These are phyloP conservation scores for Vaccinium darrowii DNA, from an alignment of 148 eudicot genomes.

Conservation along the genomic window DNA sequence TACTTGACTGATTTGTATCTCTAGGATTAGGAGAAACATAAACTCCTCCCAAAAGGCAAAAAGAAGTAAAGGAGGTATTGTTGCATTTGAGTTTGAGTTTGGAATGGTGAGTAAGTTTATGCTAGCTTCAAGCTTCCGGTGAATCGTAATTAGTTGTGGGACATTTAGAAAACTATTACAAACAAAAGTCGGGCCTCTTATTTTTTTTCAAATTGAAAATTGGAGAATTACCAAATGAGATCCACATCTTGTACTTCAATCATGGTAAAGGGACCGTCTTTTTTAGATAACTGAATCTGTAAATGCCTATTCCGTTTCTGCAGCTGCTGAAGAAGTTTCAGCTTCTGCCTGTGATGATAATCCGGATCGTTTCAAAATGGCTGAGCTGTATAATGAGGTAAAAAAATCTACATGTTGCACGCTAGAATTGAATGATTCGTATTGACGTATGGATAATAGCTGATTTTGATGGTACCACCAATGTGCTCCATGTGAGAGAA, in stretches of 20 bases:
- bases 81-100: slow-evolving; percentile 3
- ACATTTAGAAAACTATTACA: not conserved
- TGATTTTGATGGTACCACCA: not conserved
- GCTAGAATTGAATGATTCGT: not conserved
- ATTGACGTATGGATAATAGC: not conserved
- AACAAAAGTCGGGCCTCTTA: not conserved
- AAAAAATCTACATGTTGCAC: not conserved
- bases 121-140: not conserved
- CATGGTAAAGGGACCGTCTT: not conserved
- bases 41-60: not conserved
- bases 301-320: slow-evolving; percentile 7
- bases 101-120: not conserved
- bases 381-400: slow-evolving; percentile 71
- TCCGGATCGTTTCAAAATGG: slow-evolving; percentile 49
- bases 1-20: not conserved
- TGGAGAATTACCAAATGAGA: not conserved
- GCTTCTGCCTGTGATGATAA: slow-evolving; percentile 44
- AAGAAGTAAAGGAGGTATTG: not conserved
- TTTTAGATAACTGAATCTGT: not conserved
- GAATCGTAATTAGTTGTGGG: not conserved
- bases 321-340: slow-evolving; percentile 58
- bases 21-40: not conserved
- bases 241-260: not conserved
- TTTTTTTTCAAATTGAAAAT: not conserved
- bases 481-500: not conserved